Base-by-base conservation (phyloP, 768 basidiomycete genomes). In the Mycena amicta region DNA sequence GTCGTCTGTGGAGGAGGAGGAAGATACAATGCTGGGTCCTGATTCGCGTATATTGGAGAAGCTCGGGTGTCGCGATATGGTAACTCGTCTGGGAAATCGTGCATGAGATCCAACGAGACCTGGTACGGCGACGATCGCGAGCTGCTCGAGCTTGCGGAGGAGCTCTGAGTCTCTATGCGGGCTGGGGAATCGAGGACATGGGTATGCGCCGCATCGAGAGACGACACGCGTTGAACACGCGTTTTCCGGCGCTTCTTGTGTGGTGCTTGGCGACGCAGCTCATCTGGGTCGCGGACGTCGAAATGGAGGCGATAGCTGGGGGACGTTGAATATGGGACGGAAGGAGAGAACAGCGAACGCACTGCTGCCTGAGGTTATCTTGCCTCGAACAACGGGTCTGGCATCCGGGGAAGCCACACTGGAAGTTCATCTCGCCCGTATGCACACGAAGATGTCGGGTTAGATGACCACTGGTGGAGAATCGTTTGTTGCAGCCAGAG, bases 281-380 rank as follows among this genome's bases (percentile, higher is more conserved):
- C 47, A 12, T 49, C 47, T 5, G 47, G 47, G 26, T 49, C 47
- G 47, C 47, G 47, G 22, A 49, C 27, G 27, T 49, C 47, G n/a
- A 49, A 49, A 23, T 49, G 47, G 8, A 49, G 47, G 27, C 47
- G 47, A n/a, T 49, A 49, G 47, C 47, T 49, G 47, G 22, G 25
- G 26, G 26, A 23, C 27, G 6, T 8, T 12, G 12, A 45, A 23
- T 45, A 16, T 49, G 12, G 5, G n/a, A 49, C 25, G 12, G 41
- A 43, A 20, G 41, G 12, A 49, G 22, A 49, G 47, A 22, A 25
- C 5, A 13, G 47, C n/a, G 25, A 13, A 49, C 47, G 47, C 25
- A 49, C 47, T 49, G 47, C 27, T 49, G 47, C 27, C 47, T 25
- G 47, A 49, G 47, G 47, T 49, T 49, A 29, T 49, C 47, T 22